Base-by-base conservation (phyloP, 1,139 yeast genomes). In the Yamadazyma mexicana region DNA sequence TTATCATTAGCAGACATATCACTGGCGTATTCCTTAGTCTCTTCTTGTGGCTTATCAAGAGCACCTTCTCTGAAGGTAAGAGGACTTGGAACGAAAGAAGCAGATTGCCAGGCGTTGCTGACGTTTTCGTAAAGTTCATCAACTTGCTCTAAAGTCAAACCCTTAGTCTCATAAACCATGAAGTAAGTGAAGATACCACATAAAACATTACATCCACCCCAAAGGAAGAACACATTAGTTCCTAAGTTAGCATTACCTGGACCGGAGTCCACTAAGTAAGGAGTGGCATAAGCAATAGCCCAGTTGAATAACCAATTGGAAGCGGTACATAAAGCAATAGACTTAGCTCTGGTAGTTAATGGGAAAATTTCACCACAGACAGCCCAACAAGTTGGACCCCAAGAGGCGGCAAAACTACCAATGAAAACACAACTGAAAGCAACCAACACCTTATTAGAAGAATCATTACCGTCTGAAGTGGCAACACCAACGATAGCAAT, bases 371-470 rank as follows among this genome's bases (percentile, higher is more conserved):
- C 96, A 29, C 92, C 83, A 36, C 81, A 75, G 48, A 85, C 79
- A 38, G 84, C 85, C 78, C 81, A 87, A 33, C 83, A 82, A 54
- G 82, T 77, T 52, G 94, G 91, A 47, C 91, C 95, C 94, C 95
- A 87, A 10, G 94, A 79, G 29, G 85, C 75, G 24, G 95, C 92
- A 59, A 87, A 87, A 67, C 77, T 80, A 75, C 83, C 83, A 48
- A 87, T 84, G 66, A 79, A 87, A 45, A 84, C 58, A 61, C 92
- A 84, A 20, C 88, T 77, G 52, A 87, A 81, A 4, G 83, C 84
- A 49, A 83, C 60, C 62, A 82, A 72, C 37, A 75, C 73, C 62
- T 81, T 76, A 49, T 80, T 78, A 9, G 81, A 69, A 34, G 75
- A 54, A n/a, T 50, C 44, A 17, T 69, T 55, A 40, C 37, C 29